phyloP scores from a whole-genome alignment of 2,329 filamentous ascomycete genomes.

The Diplodia sapinea region DNA sequence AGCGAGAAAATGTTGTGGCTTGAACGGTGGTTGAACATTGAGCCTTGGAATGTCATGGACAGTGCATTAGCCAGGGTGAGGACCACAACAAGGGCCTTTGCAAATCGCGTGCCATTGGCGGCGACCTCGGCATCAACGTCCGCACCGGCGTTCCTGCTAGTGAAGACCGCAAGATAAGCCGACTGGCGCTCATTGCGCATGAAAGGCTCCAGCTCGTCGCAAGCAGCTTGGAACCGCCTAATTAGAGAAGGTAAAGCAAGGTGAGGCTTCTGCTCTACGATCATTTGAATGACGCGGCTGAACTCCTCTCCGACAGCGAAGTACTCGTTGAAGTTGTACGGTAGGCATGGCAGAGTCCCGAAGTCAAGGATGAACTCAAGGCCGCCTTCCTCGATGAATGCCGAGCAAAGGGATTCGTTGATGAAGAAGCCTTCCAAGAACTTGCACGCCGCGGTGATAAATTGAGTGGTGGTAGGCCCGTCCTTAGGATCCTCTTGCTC shows the following conservation, averaged over 20 bases:
- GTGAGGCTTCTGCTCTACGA: conserved; percentile 81
- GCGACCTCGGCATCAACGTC: conserved; percentile 41
- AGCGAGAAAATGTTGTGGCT: conserved; percentile 69
- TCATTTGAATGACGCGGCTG: conserved; percentile 73
- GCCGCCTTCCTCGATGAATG: conserved; percentile 79
- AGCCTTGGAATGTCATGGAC: conserved; percentile 72
- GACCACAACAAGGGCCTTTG: conserved; percentile 77
- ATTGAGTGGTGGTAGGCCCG: conserved; percentile 65
- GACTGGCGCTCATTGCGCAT: conserved; percentile 35
- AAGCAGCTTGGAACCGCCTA: conserved; percentile 71
- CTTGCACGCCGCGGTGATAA: conserved; percentile 74
- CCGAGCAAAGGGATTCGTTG: conserved; percentile 72
- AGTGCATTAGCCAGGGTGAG: conserved; percentile 79
- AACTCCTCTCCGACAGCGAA: conserved; percentile 65
- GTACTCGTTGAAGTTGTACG: conserved; percentile 72
- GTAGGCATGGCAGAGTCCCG: conserved; percentile 79
- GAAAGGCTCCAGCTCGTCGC: conserved; percentile 65
- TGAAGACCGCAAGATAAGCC: conserved; percentile 27
- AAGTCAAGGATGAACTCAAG: conserved; percentile 85
- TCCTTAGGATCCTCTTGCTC: conserved; percentile 58
- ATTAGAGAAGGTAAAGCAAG: conserved; percentile 82
- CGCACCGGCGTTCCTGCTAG: conserved; percentile 7
- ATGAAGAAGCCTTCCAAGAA: conserved; percentile 80
- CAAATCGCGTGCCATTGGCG: conserved; percentile 72
- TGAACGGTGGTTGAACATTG: conserved; percentile 68